Base-by-base conservation (phyloP, 495 filamentous ascomycete genomes). In the Podospora pseudoanserina region DNA sequence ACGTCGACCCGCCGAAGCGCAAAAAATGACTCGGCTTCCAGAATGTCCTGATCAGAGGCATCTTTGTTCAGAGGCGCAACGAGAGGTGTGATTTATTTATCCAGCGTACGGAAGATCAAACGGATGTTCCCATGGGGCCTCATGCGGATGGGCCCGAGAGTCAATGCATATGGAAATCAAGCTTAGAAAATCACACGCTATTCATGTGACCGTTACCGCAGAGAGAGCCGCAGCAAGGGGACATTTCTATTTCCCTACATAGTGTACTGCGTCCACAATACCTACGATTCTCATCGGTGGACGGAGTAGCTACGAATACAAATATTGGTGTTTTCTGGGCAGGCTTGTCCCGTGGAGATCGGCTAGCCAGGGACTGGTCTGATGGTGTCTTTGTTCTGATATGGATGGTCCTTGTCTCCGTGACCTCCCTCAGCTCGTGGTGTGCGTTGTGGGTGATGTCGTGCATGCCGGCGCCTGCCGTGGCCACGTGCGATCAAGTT, bases 31-130 rank as follows among this genome's bases (percentile, higher is more conserved):
- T 70, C 57, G 65, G 66, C 23, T 70, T 72, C 70, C 49, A 68
- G 69, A 70, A 71, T 9, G 15, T 7, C 11, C 20, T 26, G 23
- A 23, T 23, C 23, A 1, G 26, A 20, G n/a, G 27, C 15, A n/a
- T 34, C 1, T 44, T 19, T 53, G 5, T 13, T 23, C 3, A 58
- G 23, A 56, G 19, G n/a, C 18, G 55, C 55, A 49, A 49, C 18
- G 34, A 57, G 20, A 57, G 44, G 19, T 61, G 18, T 34, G 30
- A 62, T 73, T 34, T 23, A 58, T 73, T 71, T 72, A 68, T 63
- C 67, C 67, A 70, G 60, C 30, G 64, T 60, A 60, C 63, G 67
- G 69, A 55, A 27, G 53, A 72, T 74, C 72, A 74, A 72, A 74
- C 72, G 19, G 39, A 49, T 44, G 28, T 6, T 23, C 32, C 23